Base-by-base conservation (phyloP, 2,329 filamentous ascomycete species). In the Calonectria naviculata region DNA sequence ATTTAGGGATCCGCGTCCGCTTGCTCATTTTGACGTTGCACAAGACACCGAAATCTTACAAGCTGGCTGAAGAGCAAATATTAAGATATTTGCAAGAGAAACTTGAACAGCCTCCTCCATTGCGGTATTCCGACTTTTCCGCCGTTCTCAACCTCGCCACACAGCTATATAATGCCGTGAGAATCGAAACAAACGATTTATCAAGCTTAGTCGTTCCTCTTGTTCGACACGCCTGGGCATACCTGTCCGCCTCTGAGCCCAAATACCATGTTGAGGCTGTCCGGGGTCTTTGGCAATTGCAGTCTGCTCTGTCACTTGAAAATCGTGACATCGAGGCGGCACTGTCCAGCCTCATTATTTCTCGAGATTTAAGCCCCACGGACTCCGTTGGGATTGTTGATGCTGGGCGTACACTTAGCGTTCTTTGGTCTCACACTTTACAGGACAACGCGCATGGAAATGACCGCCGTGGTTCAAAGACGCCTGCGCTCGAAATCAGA, bases 201-300 rank as follows among this genome's bases (percentile, higher is more conserved):
- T 92, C 87, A 67, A 87, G 85, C 67, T 84, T 97, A 10, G 89
- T 96, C 6, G 87, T 90, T 24, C 87, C 90, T 31, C 84, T 98
- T 26, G 91, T 97, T 19, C 86, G 87, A 2, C 89, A 92, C 67
- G 88, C 96, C 0, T 99, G 97, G 97, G 82, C 85, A 6, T 95
- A 94, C 78, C 84, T 99, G 44, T 94, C 95, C 0, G 92, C 94
- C n/a, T 88, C 92, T 15, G 92, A 93, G 73, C 95, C 95, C 0
- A 98, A 98, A 80, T 97, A 96, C 75, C 97, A 98, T 79, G 95
- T 99, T 36, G 97, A 99, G 84, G 93, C 95, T 21, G 94, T 97
- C 10, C 91, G 94, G 68, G 93, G 92, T 75, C 85, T 99, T 44
- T 97, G 97, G 94, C 91, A 95, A 74, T 85, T 99, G 63, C 95